Percentiles rank a stretch among this genome's conserved stretches.
Evolutionary conservation across 345 rosid species (phyloP).

Genomic region (Populus simonii): DNA sequence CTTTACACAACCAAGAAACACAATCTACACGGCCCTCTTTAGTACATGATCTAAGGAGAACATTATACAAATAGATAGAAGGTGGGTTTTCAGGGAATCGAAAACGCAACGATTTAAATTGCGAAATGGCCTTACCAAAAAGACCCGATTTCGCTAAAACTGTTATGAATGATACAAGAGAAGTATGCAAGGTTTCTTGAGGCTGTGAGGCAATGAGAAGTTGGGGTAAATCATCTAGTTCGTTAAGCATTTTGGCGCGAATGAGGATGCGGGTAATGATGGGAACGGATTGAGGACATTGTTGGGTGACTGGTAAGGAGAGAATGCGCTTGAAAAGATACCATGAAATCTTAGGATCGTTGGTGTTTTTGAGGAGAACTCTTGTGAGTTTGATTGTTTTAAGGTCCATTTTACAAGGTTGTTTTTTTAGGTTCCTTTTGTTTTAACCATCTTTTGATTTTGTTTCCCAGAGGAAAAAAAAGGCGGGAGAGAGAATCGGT

Average conservation of each 20-base stretch:
- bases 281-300: constrained; percentile 38
- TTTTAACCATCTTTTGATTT: too few species aligned
- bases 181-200: constrained; percentile 18
- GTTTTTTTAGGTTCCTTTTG: too few species aligned
- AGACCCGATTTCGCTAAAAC: constrained; percentile 52
- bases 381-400: constrained; percentile 43
- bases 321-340: constrained; percentile 66
- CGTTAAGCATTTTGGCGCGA: constrained; percentile 54
- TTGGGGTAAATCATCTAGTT: constrained; percentile 62
- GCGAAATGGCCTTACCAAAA: constrained; percentile 48
- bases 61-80: constrained; percentile 54
- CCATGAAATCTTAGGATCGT: constrained; percentile 83
- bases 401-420: constrained; percentile 42
- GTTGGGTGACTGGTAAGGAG: constrained; percentile 33
- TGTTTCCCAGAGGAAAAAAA: too few species aligned
- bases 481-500: too few species aligned
- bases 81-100: constrained; percentile 50
- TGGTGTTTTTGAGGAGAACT: constrained; percentile 57
- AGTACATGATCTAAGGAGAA: constrained; percentile 51
- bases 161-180: constrained; percentile 42
- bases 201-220: constrained; percentile 43
- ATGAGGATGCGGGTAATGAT: constrained; percentile 62
- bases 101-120: constrained; percentile 51
- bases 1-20: constrained; percentile 73
- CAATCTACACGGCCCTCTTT: constrained; percentile 40